Evolutionary conservation across 306 rosid genomes (phyloP), one percentile per base, ranked within the genome.

Genomic region (Pyrus pyrifolia): DNA sequence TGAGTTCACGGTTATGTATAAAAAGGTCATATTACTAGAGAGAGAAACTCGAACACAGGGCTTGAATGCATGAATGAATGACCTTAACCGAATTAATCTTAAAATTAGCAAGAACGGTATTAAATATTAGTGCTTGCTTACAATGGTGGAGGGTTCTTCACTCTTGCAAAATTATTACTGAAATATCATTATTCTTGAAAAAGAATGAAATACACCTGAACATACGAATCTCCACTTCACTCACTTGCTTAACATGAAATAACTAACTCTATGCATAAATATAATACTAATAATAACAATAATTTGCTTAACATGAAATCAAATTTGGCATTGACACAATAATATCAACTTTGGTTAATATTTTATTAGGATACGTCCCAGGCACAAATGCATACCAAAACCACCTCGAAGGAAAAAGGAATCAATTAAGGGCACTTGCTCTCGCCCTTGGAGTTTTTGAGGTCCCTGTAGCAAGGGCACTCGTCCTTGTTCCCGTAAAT

Each of bases 401-500:
- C 2, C 62, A 57, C 15, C 12, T 12, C 31, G 25, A 60, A 60
- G 12, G 17, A 60, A 25, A 60, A 60, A 22, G 31, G 33, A 60
- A 60, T 22, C 30, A 12, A 35, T 68, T 81, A 95, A 86, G 98
- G 98, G 84, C 97, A 95, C 76, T 92, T 95, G 84, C 49, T 12
- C 8, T 79, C n/a, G 64, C 97, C 97, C 89, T 92, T 88, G 55
- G 97, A 80, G 87, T 92, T 95, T 86, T 84, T 95, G 76, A 89
- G 53, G 68, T 84, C 86, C 21, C 83, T 82, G 84, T 95, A 92
- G 82, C 97, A 95, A 87, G 97, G 92, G 85, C 97, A 92, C 84
- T 95, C 93, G 73, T 88, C 58, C 83, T 95, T 92, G 86, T 95
- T 87, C 13, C 97, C 97, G 18, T 76, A 89, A 73, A 96, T 92